Evolutionary conservation across 2,329 filamentous ascomycete species (phyloP), one percentile per base, ranked within the genome.

Genomic region (Fusarium humuli): DNA sequence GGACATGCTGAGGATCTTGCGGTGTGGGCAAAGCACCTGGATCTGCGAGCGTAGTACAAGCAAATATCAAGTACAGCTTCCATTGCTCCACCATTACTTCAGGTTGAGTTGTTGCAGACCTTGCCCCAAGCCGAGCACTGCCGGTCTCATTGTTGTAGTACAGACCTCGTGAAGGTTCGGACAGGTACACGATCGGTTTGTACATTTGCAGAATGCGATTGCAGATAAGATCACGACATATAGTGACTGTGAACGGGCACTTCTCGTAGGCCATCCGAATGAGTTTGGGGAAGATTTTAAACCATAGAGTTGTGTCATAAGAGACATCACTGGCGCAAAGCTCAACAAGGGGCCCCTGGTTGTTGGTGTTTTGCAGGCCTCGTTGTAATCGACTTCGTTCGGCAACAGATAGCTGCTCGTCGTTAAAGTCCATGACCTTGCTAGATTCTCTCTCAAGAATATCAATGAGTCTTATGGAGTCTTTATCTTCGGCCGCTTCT

Each of bases 61-160:
- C 96, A 82, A 99, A 98, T 58, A 98, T 94, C 27, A 99, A 86
- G 78, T 98, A 98, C 4, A 98, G 84, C 80, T 98, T 98, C 95
- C 95, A 99, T 78, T 99, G 96, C 79, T 98, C 97, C 62, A 99
- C 90, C 61, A 98, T 86, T 23, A 97, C 90, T 74, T 97, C 94
- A 0, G 94, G 92, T 20, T 94, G 92, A 1, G 91, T 91, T 5
- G 89, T 91, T 62, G 87, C 90, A 63, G 86, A 87, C 76, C 89
- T 84, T 71, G 79, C 81, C 2, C 82, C 79, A 23, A 83, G 78
- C 23, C 86, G 83, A 29, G 83, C 85, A 75, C 86, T 90, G 29
- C 84, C 83, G 9, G 86, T 82, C 50, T 90, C 88, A 20, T 87
- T 83, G 57, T 89, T 89, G 69, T 92, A 88, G 73, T 90, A 87